phyloP scores from a whole-genome alignment of 495 filamentous ascomycete genomes.

The Penicillium pancosmium region DNA sequence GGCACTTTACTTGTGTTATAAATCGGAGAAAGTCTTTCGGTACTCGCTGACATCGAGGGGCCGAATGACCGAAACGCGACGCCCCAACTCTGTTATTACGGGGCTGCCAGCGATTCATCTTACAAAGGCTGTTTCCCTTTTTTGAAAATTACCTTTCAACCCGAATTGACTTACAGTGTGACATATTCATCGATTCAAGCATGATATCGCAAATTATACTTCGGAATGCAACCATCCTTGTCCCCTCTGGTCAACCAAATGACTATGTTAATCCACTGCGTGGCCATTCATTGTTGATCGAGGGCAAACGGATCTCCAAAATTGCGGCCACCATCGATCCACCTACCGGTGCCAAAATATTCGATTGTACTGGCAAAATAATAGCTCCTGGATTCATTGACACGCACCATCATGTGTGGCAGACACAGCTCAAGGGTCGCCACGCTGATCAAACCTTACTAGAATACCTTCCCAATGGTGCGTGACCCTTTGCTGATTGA shows the following conservation, averaged over 20 bases:
- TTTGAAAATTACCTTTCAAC: not conserved
- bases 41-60: not conserved
- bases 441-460: slow-evolving; percentile 42
- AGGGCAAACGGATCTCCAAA: slow-evolving; percentile 31
- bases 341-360: slow-evolving; percentile 28
- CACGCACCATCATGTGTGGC: slow-evolving; percentile 63
- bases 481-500: not conserved
- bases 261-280: slow-evolving; percentile 22
- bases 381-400: slow-evolving; percentile 62
- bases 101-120: not conserved
- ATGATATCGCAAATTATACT: slow-evolving; percentile 21
- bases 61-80: not conserved
- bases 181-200: not conserved
- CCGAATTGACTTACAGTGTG: not conserved
- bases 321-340: slow-evolving; percentile 23
- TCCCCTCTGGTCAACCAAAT: slow-evolving; percentile 20
- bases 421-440: slow-evolving; percentile 50
- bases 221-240: slow-evolving; percentile 29
- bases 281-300: slow-evolving; percentile 30
- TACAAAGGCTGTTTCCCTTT: not conserved
- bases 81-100: not conserved
- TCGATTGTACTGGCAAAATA: slow-evolving; percentile 59
- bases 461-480: slow-evolving; percentile 44
- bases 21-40: not conserved
- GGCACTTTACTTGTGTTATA: too few relatives aligned